Evolutionary conservation across 345 rosid genomes (phyloP).

Genomic region (Camelina hispida): DNA sequence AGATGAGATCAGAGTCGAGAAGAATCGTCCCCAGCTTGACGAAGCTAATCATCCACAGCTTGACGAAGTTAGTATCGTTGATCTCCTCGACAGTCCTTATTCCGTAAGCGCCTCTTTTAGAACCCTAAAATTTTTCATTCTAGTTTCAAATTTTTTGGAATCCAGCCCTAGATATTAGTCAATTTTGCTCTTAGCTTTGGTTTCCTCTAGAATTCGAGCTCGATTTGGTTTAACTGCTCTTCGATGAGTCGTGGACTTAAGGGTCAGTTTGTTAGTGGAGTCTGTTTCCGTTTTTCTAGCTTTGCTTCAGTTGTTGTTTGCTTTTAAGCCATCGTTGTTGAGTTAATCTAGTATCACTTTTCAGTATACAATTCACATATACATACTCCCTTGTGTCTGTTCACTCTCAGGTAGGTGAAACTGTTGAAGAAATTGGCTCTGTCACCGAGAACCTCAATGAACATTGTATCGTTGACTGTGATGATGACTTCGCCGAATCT

Average conservation of each 20-base stretch:
- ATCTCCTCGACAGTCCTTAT: slow-evolving; percentile 71
- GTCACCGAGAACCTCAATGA: background rate
- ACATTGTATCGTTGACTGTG: background rate
- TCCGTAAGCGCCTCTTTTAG: slow-evolving; percentile 41
- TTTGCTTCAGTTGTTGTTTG: too few relatives aligned
- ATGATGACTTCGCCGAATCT: background rate
- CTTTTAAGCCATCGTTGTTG: too few relatives aligned
- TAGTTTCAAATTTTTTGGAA: background rate
- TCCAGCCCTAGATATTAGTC: background rate
- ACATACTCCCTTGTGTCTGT: background rate
- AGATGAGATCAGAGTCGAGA: slow-evolving; percentile 75
- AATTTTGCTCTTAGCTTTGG: background rate
- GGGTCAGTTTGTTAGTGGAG: too few relatives aligned
- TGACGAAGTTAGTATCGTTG: slow-evolving; percentile 77
- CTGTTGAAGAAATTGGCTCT: background rate
- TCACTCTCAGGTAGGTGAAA: background rate
- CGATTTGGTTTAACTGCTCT: background rate
- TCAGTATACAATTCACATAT: too few relatives aligned
- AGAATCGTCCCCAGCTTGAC: slow-evolving; percentile 67
- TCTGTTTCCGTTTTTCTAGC: too few relatives aligned
- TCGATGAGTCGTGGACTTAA: too few relatives aligned
- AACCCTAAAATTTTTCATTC: slow-evolving; percentile 1
- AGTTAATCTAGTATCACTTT: too few relatives aligned
- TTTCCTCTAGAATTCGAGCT: background rate
- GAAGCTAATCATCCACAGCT: slow-evolving; percentile 75